These are phyloP conservation scores for Jamesozyma rosinii DNA, from an alignment of 805 yeast species.

Conservation along the genomic window DNA sequence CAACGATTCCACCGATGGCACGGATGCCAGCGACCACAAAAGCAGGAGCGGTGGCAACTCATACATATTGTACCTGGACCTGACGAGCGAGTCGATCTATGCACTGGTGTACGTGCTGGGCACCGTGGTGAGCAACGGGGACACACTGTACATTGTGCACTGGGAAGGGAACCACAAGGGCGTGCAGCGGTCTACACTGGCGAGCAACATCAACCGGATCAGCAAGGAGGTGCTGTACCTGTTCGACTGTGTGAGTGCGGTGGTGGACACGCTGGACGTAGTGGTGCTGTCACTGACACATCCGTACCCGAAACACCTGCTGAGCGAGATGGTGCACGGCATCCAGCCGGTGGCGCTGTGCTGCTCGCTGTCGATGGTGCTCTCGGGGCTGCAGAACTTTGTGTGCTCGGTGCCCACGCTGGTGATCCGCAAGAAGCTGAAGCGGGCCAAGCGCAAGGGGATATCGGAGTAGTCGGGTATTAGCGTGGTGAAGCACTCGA, in stretches of 20 bases:
- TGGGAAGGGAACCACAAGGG: constrained; percentile 15
- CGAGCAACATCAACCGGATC: constrained; percentile 13
- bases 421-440: constrained; percentile 27
- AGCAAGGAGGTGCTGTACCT: constrained; percentile 17
- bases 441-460: constrained; percentile 23
- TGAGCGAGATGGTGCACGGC: constrained; percentile 31
- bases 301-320: constrained; percentile 33
- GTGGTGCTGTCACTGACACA: constrained; percentile 31
- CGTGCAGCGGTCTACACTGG: constrained; percentile 6
- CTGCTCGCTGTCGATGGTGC: constrained; percentile 24
- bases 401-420: constrained; percentile 29
- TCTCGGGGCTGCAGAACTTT: constrained; percentile 23
- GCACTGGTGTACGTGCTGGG: constrained; percentile 88
- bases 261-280: constrained; percentile 23
- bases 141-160: constrained; percentile 61
- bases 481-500: constrained; percentile 1
- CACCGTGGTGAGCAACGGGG: constrained; percentile 71
- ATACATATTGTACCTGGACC: constrained; percentile 65
- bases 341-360: constrained; percentile 28
- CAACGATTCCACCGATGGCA: constrained; percentile 19
- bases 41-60: constrained; percentile 19
- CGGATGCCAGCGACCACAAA: constrained; percentile 11
- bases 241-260: constrained; percentile 24
- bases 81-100: constrained; percentile 71
- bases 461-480: too few species aligned